Base-by-base conservation (phyloP, 1,284 basidiomycete species). In the Naganishia albida region DNA sequence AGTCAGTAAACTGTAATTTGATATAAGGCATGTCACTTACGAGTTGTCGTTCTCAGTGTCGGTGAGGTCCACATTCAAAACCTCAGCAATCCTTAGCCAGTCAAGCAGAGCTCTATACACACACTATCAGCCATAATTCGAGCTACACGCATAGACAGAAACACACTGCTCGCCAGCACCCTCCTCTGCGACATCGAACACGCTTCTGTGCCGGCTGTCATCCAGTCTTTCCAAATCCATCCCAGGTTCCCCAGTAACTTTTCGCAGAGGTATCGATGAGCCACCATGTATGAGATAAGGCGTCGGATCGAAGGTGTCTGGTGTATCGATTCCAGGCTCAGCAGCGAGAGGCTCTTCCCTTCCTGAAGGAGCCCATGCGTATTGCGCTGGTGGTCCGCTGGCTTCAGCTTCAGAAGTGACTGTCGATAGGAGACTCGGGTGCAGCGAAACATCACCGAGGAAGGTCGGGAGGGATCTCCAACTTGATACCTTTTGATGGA, bases 321-420 rank as follows among this genome's bases (percentile, higher is more conserved):
- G 34, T 18, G 26, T 23, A 7, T 60, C 46, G 46, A 60, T 60
- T 7, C 46, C 57, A 20, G 46, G 46, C 25, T 60, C 46, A 20
- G 38, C 13, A 25, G 8, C 34, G 51, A 39, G 18, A 34, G 30
- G 51, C 30, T 13, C 15, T 23, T 18, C 34, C 7, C n/a, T 34
- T 20, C 15, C n/a, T 3, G 30, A 53, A 6, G 51, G 20, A 18
- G 34, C 20, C 51, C 51, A 53, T 16, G 2, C 7, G 51, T 53
- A 53, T 18, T 16, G 18, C 28, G 20, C 18, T 28, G 18, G 20
- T 6, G 46, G n/a, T 48, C 6, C 46, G 10, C 10, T 48, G 7
- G 46, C 15, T 48, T 13, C 20, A 6, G 3, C 10, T 20, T 48
- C 46, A 20, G 23, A 20, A 23, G 16, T 25, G n/a, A 20, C 18